Evolutionary conservation across 2,329 filamentous ascomycete genomes (phyloP), one percentile per base, ranked within the genome.

Genomic region (Tolypocladium ophioglossoides): DNA sequence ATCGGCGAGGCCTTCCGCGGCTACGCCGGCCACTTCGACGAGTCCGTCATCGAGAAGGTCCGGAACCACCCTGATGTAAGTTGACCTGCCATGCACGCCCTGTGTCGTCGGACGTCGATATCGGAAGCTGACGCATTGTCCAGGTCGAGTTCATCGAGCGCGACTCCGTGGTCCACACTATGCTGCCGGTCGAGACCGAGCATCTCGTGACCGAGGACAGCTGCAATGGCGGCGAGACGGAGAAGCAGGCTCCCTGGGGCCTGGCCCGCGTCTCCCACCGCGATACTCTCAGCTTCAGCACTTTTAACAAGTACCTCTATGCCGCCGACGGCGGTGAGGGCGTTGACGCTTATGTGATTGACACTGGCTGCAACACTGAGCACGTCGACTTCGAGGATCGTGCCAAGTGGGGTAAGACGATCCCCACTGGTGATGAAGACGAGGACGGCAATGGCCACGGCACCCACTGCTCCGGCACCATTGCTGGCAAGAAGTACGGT

Each of bases 271-370:
- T 99, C 75, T 99, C 94, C 37, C 94, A 99, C 79, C 89, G 94
- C 63, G 80, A 94, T 61, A 79, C 80, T 60, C 81, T 99, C 62
- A 86, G 82, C 71, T 97, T 99, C 70, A 86, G 88, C 64, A 91
- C 84, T 71, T 97, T 94, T 78, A 97, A 96, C 83, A 96, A 97
- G 78, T 99, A 99, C 79, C 82, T 97, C 39, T 99, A 94, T 72
- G 82, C 91, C 55, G 79, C 82, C 54, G 87, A 95, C 53, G 92
- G 88, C 68, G 94, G 94, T 70, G 91, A 97, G 79, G 95, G 94
- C 71, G 94, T 99, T 63, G 94, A 99, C 74, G 94, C 94, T 68
- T 99, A 99, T 69, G 88, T 99, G 61, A 96, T 99, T 67, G 94
- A 99, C 76, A 99, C 94, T 54, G 95, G 94, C 67, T 95, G 89